phyloP scores from a whole-genome alignment of 345 rosid genomes.

The Euphorbia pulcherrima region DNA sequence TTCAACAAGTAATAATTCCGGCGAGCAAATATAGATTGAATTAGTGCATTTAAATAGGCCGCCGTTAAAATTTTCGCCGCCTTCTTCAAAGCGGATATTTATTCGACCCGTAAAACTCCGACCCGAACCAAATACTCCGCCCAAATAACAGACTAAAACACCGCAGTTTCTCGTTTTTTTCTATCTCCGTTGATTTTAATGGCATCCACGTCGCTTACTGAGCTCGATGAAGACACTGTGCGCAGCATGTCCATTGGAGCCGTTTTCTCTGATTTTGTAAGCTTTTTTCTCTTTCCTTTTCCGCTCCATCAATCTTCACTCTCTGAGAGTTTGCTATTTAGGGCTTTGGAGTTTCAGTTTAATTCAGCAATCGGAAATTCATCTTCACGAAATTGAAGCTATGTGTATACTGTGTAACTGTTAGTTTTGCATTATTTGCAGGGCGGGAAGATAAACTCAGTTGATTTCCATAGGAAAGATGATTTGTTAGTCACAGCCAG shows the following conservation, averaged over 20 bases:
- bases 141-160: not conserved
- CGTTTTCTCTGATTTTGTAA: conserved; percentile 88
- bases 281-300: conserved; percentile 2
- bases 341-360: not conserved
- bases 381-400: not conserved
- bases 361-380: not conserved
- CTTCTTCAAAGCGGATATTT: too few species aligned
- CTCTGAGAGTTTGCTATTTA: not conserved
- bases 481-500: conserved; percentile 86
- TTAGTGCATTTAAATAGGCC: not conserved
- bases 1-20: too few species aligned
- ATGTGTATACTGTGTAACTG: not conserved
- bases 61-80: too few species aligned
- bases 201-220: conserved; percentile 43
- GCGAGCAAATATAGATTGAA: not conserved
- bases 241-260: conserved; percentile 91
- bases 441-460: conserved; percentile 82
- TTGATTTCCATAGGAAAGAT: conserved; percentile 90
- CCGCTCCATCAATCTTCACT: not conserved
- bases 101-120: too few species aligned
- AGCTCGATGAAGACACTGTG: conserved; percentile 63
- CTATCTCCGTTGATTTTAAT: not conserved
- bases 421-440: conserved; percentile 16
- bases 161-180: not conserved
- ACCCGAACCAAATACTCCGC: too few species aligned